Evolutionary conservation across 805 yeast genomes (phyloP), one percentile per base, ranked within the genome.

Genomic region (Millerozyma miso): DNA sequence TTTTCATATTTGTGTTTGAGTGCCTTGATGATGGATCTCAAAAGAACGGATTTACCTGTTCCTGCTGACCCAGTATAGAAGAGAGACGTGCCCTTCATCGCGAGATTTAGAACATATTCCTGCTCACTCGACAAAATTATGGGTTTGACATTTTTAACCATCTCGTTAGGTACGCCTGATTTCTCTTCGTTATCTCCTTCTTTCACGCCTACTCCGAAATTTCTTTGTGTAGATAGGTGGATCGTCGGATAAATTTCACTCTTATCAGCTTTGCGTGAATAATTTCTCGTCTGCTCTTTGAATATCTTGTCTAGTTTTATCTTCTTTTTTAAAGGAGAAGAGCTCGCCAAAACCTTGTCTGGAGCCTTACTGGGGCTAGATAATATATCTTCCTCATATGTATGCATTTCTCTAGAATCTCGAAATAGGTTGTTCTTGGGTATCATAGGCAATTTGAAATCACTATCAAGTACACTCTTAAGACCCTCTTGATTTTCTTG

Each of bases 1-100:
- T 49, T 48, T 0, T 74, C 71, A 56, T 79, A 72, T 45, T 70
- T 72, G 1, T 50, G 46, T 47, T 65, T 71, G 42, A 86, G 58
- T 0, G 71, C 62, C 52, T 77, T 76, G 42, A 86, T 85, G 31
- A 86, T 69, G 8, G 79, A 71, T 47, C 76, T 74, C 39, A 93
- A 66, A n/a, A 93, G 68, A 3, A 93, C 84, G 1, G 99, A 91
- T 59, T 93, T 93, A 58, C 99, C 99, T 0, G 99, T 93, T 55
- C 99, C 99, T 0, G 99, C 99, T 29, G 97, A 88, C 39, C 99
- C 99, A 0, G 99, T 93, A 59, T 87, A 93, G 58, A 93, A 93
- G 2, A 93, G 65, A 45, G 83, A 87, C 14, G 70, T 65, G 0
- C 95, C 89, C 17, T 69, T 56, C 35, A 77, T 62, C 0, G 83